Percentiles rank a stretch among this genome's conserved stretches.
Conservation (phyloP, 1,139 yeast species). For the Yueomyces sp. region DNA sequence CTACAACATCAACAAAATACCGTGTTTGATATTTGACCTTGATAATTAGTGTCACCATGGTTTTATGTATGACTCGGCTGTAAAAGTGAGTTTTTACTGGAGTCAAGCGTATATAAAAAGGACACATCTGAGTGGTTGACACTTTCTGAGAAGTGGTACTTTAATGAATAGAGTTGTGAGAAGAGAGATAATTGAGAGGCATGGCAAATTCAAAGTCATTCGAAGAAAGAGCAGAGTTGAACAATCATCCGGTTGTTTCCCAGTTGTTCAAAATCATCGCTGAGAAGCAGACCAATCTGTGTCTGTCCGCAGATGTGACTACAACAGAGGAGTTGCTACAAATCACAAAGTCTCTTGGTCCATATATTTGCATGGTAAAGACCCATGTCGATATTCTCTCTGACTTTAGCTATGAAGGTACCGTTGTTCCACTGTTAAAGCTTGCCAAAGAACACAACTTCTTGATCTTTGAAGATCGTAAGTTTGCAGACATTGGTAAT, state of each 20-base stretch:
- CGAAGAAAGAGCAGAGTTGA: conserved; percentile 46
- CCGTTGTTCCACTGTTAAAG: conserved; percentile 59
- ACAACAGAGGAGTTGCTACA: conserved; percentile 61
- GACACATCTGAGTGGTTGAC: too few species aligned
- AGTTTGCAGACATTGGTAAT: conserved; percentile 98
- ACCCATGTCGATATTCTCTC: conserved; percentile 89
- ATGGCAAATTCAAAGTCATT: background rate
- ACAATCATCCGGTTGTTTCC: conserved; percentile 68
- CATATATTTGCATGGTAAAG: conserved; percentile 81
- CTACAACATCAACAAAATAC: too few species aligned
- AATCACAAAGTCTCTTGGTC: conserved; percentile 74
- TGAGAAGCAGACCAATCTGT: conserved; percentile 69
- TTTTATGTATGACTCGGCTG: too few species aligned
- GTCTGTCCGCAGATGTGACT: conserved; percentile 91
- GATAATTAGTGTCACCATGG: too few species aligned
- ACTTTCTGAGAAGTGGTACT: too few species aligned
- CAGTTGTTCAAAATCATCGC: conserved; percentile 68
- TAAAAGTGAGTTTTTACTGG: too few species aligned
- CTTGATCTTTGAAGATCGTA: conserved; percentile 87
- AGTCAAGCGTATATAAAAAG: too few species aligned
- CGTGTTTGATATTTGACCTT: too few species aligned
- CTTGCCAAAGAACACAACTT: conserved; percentile 70
- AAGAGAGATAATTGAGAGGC: conserved; percentile 37
- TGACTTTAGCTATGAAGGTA: conserved; percentile 72
- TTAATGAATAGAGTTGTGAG: background rate